Evolutionary conservation across 1,284 basidiomycete species (phyloP).

Genomic region (Schizophyllum amplum): DNA sequence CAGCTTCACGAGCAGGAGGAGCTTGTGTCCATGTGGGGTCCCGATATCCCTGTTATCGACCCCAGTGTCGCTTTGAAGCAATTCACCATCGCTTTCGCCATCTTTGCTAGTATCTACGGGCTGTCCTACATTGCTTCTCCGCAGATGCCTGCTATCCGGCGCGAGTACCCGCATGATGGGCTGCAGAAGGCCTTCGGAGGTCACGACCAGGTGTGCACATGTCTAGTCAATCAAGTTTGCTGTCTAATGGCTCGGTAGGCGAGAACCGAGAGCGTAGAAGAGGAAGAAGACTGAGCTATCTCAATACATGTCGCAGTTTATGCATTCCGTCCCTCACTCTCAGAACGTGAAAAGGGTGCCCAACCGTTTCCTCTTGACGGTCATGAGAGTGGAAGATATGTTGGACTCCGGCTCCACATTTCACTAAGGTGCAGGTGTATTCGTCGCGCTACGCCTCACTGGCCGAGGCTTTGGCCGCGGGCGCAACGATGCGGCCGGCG

Average conservation of each 20-base stretch:
- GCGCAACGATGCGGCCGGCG: background rate
- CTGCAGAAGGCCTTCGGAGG: constrained; percentile 69
- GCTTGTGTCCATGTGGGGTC: constrained; percentile 82
- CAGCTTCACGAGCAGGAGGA: constrained; percentile 84
- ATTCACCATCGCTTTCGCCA: constrained; percentile 50
- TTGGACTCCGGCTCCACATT: too few species aligned
- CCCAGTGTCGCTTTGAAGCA: constrained; percentile 53
- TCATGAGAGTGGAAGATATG: too few species aligned
- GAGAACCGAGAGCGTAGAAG: background rate
- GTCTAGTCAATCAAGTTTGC: background rate
- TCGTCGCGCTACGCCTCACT: background rate
- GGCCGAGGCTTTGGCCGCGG: background rate
- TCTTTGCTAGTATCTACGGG: constrained; percentile 19
- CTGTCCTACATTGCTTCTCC: constrained; percentile 49
- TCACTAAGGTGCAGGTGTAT: background rate
- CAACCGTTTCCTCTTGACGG: too few species aligned
- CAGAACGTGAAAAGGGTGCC: too few species aligned
- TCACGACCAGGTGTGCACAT: constrained; percentile 56
- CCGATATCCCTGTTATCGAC: constrained; percentile 58
- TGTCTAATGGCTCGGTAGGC: background rate
- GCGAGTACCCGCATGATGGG: constrained; percentile 68
- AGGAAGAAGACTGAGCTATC: background rate
- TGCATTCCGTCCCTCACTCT: too few species aligned
- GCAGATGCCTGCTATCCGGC: constrained; percentile 52
- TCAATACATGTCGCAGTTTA: background rate